These are phyloP conservation scores for Blastobotrys petasosporus DNA, from an alignment of 1,139 yeast species.

Conservation along the genomic window DNA sequence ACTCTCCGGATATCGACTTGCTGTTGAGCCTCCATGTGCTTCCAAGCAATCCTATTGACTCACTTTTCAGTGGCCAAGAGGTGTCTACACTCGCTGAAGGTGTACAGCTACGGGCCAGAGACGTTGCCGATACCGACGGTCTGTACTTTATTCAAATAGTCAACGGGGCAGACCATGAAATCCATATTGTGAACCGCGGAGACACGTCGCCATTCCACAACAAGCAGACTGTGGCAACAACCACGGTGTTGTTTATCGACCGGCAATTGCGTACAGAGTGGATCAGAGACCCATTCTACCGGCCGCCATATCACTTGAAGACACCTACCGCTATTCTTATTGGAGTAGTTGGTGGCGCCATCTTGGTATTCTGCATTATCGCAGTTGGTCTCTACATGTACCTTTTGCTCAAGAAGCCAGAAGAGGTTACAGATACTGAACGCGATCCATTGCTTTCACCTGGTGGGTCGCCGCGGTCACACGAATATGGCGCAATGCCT, in stretches of 20 bases:
- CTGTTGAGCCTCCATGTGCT: slow-evolving; percentile 66
- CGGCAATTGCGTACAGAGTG: slow-evolving; percentile 60
- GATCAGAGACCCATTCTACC: slow-evolving; percentile 37
- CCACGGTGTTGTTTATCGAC: slow-evolving; percentile 66
- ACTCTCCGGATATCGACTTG: slow-evolving; percentile 42
- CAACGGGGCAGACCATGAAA: slow-evolving; percentile 60
- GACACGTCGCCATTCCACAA: slow-evolving; percentile 44
- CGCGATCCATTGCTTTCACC: not conserved
- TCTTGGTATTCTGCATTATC: slow-evolving; percentile 26
- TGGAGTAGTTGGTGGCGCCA: slow-evolving; percentile 35
- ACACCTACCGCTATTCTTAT: slow-evolving; percentile 33
- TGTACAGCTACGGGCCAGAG: slow-evolving; percentile 42
- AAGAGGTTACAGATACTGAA: not conserved
- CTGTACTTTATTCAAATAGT: slow-evolving; percentile 34
- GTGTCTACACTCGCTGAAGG: slow-evolving; percentile 42
- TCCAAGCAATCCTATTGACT: slow-evolving; percentile 44
- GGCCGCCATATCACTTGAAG: slow-evolving; percentile 30
- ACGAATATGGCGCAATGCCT: no score
- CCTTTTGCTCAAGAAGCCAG: not conserved
- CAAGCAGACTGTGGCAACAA: slow-evolving; percentile 1
- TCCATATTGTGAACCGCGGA: slow-evolving; percentile 60
- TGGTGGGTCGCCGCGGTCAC: not conserved
- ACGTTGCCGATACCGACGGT: slow-evolving; percentile 23
- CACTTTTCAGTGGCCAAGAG: slow-evolving; percentile 30
- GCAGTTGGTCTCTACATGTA: slow-evolving; percentile 8